Evolutionary conservation across 164 flowering plant species (phyloP).

Genomic region (Chimonanthus praecox): DNA sequence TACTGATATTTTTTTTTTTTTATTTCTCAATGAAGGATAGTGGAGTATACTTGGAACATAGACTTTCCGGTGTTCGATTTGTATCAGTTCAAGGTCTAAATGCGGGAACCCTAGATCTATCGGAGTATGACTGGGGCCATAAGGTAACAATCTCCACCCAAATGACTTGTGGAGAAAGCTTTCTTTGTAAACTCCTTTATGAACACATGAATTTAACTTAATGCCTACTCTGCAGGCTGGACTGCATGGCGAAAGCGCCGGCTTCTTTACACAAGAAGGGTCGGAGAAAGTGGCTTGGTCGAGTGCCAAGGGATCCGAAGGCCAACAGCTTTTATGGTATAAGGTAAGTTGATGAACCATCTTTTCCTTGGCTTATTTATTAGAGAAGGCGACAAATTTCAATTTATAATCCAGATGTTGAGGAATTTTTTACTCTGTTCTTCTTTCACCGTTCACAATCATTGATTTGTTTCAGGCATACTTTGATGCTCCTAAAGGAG

Average conservation of each 20-base stretch:
- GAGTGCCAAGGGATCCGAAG: slow-evolving; percentile 15
- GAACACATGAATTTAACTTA: not conserved
- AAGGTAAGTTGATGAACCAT: slow-evolving; percentile 41
- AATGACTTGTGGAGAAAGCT: not conserved
- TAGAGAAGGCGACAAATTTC: too few relatives aligned
- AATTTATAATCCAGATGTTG: too few relatives aligned
- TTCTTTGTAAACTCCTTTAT: not conserved
- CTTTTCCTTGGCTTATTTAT: not conserved
- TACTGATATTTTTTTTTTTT: not conserved
- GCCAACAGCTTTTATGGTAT: slow-evolving; percentile 60
- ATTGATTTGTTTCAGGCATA: slow-evolving; percentile 37
- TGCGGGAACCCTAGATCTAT: slow-evolving; percentile 74
- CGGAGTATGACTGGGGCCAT: slow-evolving; percentile 61
- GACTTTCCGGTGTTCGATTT: slow-evolving; percentile 59
- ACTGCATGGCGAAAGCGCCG: slow-evolving; percentile 49
- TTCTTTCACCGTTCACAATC: not conserved
- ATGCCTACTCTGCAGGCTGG: slow-evolving; percentile 42
- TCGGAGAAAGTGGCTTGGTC: slow-evolving; percentile 54
- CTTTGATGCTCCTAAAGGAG: slow-evolving; percentile 72
- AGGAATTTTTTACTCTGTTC: too few relatives aligned
- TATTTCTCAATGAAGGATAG: slow-evolving; percentile 32
- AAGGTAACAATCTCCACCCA: slow-evolving; percentile 30
- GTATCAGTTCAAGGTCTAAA: slow-evolving; percentile 61
- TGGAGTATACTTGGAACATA: slow-evolving; percentile 79
- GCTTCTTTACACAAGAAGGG: slow-evolving; percentile 48